Evolutionary conservation across 805 yeast genomes (phyloP), one percentile per base, ranked within the genome.

Genomic region (Suhomyces prunicola): DNA sequence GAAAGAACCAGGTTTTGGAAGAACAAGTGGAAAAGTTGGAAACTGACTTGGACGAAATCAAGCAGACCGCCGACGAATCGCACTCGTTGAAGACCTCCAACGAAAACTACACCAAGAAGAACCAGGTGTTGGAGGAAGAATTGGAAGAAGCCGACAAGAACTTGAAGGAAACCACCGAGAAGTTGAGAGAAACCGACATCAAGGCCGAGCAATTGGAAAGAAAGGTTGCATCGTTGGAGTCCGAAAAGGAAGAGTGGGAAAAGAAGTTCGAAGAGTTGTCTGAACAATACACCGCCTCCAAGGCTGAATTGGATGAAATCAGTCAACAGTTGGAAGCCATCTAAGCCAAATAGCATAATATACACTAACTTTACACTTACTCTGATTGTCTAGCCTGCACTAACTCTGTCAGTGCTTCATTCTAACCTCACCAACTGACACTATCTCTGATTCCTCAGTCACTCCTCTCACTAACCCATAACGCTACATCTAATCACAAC

Each of bases 201-300:
- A 90, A 90, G 79, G 93, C 94, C 61, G 99, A 94, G 77, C 96
- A 90, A 74, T 82, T 90, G 73, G 97, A 91, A 77, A 89, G 96
- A 78, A 90, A 88, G 78, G 96, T 93, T 54, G 81, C 90, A 55
- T 89, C 96, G 36, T 81, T 92, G 69, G 98, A 93, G 78, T 78
- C 86, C 61, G 98, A 94, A 79, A 90, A 89, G 76, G 94, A 90
- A 63, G 88, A 86, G 58, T 82, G 88, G 83, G 97, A 94, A 79
- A 82, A 83, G 78, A 91, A 90, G 77, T 87, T 79, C 67, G 98
- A 93, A 78, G 96, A 90, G 69, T 78, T 93, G 72, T 79, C 86
- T 62, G 85, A 81, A 68, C 87, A 92, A 77, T 86, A 90, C 83
- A 78, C 80, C 69, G 81, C 84, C 61, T 93, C 97, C 60, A 88